These are phyloP conservation scores for Kodamaea laetipori DNA, from an alignment of 805 yeast genomes.

Conservation along the genomic window DNA sequence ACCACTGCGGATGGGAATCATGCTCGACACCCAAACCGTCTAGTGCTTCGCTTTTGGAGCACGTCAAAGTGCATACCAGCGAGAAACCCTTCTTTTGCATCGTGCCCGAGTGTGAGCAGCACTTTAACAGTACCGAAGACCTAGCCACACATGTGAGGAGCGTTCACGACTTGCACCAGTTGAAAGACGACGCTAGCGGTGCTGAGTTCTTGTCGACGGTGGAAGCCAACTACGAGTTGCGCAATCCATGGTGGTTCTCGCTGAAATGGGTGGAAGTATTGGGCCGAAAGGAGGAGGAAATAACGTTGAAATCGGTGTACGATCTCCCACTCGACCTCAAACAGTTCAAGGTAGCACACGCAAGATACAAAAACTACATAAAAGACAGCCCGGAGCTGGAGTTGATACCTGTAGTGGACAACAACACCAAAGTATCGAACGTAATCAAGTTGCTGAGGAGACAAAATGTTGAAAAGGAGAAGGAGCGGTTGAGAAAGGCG, in stretches of 20 bases:
- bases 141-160: constrained; percentile 64
- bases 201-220: constrained; percentile 28
- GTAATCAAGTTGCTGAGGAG: constrained; percentile 13
- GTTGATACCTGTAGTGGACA: constrained; percentile 9
- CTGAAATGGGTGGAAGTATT: constrained; percentile 7
- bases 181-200: constrained; percentile 30
- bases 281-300: constrained; percentile 8
- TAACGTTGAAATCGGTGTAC: constrained; percentile 21
- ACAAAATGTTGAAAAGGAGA: constrained; percentile 4
- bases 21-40: background rate
- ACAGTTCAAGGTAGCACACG: constrained; percentile 36
- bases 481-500: constrained; percentile 11
- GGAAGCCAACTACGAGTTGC: constrained; percentile 36
- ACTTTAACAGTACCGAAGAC: constrained; percentile 61
- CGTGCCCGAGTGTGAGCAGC: constrained; percentile 64
- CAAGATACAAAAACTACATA: constrained; percentile 29
- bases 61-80: constrained; percentile 61
- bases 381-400: constrained; percentile 9
- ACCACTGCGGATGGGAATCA: too few species aligned
- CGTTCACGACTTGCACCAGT: constrained; percentile 55
- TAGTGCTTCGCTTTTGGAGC: background rate
- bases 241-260: constrained; percentile 46
- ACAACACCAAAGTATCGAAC: constrained; percentile 9
- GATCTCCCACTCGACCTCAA: constrained; percentile 34
- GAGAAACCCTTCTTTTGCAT: constrained; percentile 64